Base-by-base conservation (phyloP, 179 eudicot genomes). In the Beta lomatogona region DNA sequence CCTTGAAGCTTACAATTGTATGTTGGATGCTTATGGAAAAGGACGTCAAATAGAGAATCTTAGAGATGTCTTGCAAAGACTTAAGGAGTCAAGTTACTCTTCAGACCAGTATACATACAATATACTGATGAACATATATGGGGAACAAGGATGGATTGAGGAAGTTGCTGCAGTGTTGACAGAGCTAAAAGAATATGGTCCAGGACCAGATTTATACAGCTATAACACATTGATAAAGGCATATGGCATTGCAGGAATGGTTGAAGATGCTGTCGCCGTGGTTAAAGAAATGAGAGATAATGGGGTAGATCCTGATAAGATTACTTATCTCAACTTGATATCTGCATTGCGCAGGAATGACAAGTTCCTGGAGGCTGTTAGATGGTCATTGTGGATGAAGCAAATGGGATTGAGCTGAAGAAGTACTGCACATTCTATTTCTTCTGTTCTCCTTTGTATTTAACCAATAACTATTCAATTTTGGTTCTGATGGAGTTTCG, bases 331-430 rank as follows among this genome's bases (percentile, higher is more conserved):
- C 55, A 96, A 91, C 83, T 85, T 94, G 82, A 89, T 96, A 69
- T 77, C 79, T 78, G 93, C 97, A 12, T 73, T 96, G 70, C 89
- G 82, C 75, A 93, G 86, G 85, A 96, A 96, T 86, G 98, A 96
- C 78, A 88, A 82, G 89, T 83, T 91, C 84, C 86, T 96, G 53
- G 98, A 94, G 87, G 96, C 97, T 83, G 97, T 94, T 76, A 94
- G 88, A 89, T 94, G 98, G 98, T 94, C 98, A 16, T 85, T 94
- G 88, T 94, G 94, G 96, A 94, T 94, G 97, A 94, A 93, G 89
- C 97, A 94, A 84, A 84, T 88, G 84, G 94, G 94, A 6, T 73
- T 93, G 50, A 87, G 84, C 80, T 85, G 83, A 86, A 53, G 59
- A 77, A 82, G 80, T 79, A 75, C 80, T 60, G 12, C 13, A 8